Conservation (phyloP, 768 basidiomycete genomes). For the Russula virescens region DNA sequence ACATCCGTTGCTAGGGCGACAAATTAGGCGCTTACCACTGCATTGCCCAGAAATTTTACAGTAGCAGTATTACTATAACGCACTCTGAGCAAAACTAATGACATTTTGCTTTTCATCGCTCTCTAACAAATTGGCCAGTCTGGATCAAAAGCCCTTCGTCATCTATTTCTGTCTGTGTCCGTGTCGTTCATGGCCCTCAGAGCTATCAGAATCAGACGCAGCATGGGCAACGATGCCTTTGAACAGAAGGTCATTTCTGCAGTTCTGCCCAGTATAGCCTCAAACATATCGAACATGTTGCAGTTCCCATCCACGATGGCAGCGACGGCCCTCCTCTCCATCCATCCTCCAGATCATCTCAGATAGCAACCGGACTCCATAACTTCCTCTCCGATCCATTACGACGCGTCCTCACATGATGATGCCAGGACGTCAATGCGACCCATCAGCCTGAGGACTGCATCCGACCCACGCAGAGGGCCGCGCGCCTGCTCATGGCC, state of each 20-base stretch:
- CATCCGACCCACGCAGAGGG: slow-evolving; percentile 18
- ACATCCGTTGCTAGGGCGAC: background rate
- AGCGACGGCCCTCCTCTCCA: slow-evolving; percentile 17
- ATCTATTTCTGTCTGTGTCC: background rate
- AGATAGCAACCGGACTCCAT: slow-evolving; percentile 6
- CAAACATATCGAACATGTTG: slow-evolving; percentile 12
- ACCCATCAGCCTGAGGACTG: slow-evolving; percentile 26
- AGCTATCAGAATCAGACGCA: slow-evolving; percentile 16
- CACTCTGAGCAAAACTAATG: background rate
- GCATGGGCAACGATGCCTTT: slow-evolving; percentile 16
- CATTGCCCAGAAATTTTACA: background rate
- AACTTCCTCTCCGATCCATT: too few relatives aligned
- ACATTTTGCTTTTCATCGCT: background rate
- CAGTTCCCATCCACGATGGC: slow-evolving; percentile 20
- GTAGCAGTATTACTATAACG: background rate
- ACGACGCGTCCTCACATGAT: background rate
- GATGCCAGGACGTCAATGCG: slow-evolving; percentile 20
- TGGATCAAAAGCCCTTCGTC: background rate
- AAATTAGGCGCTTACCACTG: background rate
- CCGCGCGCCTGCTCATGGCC: slow-evolving; percentile 19
- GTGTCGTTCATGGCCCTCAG: slow-evolving; percentile 21
- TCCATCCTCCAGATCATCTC: slow-evolving; percentile 20
- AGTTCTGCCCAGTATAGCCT: slow-evolving; percentile 14
- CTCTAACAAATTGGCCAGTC: background rate
- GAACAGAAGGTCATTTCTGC: slow-evolving; percentile 16